Percentiles rank a stretch among this genome's conserved stretches.
phyloP scores from a whole-genome alignment of 2,329 filamentous ascomycete species.

The Talaromyces sp. region DNA sequence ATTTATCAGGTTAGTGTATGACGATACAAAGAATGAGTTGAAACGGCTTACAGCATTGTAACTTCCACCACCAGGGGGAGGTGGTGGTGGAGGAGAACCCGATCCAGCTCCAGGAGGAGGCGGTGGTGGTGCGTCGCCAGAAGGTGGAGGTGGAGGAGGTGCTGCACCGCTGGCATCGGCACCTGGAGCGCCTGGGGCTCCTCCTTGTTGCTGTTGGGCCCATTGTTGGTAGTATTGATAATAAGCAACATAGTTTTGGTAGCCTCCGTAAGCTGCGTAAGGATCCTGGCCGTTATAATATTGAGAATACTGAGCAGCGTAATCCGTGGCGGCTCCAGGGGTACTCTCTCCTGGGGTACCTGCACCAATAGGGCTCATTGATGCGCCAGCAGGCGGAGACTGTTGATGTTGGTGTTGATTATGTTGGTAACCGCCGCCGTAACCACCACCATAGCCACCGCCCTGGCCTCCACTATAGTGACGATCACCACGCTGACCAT shows the following conservation, averaged over 20 bases:
- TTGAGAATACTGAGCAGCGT: conserved; percentile 77
- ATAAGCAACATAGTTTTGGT: conserved; percentile 64
- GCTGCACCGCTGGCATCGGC: conserved; percentile 42
- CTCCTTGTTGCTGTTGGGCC: conserved; percentile 48
- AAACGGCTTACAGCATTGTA: conserved; percentile 61
- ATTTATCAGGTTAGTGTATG: conserved; percentile 2
- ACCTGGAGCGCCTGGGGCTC: conserved; percentile 39
- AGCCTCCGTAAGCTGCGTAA: conserved; percentile 88
- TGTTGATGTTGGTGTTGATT: conserved; percentile 36
- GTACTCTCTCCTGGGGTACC: conserved; percentile 36
- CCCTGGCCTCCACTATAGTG: conserved; percentile 35
- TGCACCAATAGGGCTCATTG: conserved; percentile 45
- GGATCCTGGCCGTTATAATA: conserved; percentile 73
- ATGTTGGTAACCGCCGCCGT: conserved; percentile 29
- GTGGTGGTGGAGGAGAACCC: conserved; percentile 59
- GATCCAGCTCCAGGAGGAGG: conserved; percentile 58
- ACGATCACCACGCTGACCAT: conserved; percentile 53
- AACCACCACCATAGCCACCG: conserved; percentile 7
- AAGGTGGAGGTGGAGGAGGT: conserved; percentile 31
- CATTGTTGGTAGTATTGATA: conserved; percentile 71
- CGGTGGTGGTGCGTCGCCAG: conserved; percentile 45
- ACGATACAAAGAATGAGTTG: not conserved
- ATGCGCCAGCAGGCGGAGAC: conserved; percentile 41
- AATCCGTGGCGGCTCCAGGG: conserved; percentile 55
- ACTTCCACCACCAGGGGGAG: conserved; percentile 50